Conservation (phyloP, 2,329 filamentous ascomycete species). For the Phaeosphaeriaceae sp. region DNA sequence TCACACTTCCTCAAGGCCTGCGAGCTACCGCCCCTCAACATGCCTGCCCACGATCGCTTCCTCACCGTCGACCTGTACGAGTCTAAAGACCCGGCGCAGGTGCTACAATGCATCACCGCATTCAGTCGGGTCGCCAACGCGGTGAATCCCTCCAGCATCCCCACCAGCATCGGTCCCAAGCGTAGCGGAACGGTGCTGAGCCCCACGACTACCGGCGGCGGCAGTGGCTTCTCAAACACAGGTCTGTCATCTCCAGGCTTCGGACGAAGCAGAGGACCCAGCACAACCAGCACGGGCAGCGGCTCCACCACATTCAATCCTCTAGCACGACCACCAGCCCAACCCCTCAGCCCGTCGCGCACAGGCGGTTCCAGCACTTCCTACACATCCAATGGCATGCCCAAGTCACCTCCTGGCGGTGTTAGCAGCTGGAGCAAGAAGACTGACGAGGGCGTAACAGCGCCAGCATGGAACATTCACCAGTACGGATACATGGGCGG, state of each 20-base stretch:
- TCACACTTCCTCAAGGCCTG: conserved; percentile 92
- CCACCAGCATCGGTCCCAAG: conserved; percentile 77
- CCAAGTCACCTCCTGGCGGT: conserved; percentile 56
- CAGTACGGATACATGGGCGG: conserved; percentile 98
- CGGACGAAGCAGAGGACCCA: conserved; percentile 52
- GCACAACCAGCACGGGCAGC: conserved; percentile 48
- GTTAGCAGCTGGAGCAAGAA: conserved; percentile 92
- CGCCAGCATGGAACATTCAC: conserved; percentile 96
- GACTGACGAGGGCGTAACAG: conserved; percentile 78
- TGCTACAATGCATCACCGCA: conserved; percentile 87
- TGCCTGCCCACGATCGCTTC: conserved; percentile 94
- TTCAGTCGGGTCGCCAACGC: conserved; percentile 87
- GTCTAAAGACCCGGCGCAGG: conserved; percentile 93
- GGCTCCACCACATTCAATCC: conserved; percentile 57
- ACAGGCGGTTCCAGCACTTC: conserved; percentile 66
- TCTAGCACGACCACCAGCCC: conserved; percentile 43
- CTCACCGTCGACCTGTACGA: conserved; percentile 97
- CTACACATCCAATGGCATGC: conserved; percentile 57
- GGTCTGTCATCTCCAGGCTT: conserved; percentile 38
- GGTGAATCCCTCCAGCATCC: conserved; percentile 76
- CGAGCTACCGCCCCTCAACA: conserved; percentile 81
- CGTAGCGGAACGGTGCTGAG: conserved; percentile 56
- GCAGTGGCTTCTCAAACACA: conserved; percentile 25
- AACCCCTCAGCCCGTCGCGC: conserved; percentile 54
- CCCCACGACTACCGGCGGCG: conserved; percentile 40